Evolutionary conservation across 306 rosid genomes (phyloP).

Genomic region (Cicer bijugum): DNA sequence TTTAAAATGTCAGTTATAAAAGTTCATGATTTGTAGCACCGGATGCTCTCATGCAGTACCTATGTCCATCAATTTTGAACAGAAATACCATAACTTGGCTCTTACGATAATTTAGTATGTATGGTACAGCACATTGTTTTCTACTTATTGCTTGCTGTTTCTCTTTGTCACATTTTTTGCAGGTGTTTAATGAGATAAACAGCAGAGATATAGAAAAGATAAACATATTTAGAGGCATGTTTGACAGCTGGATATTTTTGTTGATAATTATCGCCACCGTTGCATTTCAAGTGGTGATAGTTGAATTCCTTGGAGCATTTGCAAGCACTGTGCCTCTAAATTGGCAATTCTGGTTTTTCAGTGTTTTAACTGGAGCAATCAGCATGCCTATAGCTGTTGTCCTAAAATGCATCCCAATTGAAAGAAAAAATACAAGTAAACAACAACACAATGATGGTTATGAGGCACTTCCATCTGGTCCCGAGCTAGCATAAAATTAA

Average conservation of each 20-base stretch:
- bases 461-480: conserved; percentile 69
- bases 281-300: conserved; percentile 69
- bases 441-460: conserved; percentile 78
- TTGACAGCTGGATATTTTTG: conserved; percentile 78
- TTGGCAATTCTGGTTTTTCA: conserved; percentile 86
- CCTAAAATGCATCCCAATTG: conserved; percentile 84
- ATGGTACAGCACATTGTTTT: conserved; percentile 1
- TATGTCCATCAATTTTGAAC: not conserved
- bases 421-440: conserved; percentile 40
- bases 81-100: not conserved
- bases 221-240: conserved; percentile 82
- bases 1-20: no score
- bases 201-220: conserved; percentile 86
- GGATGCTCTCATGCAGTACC: not conserved
- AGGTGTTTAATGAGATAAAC: conserved; percentile 95
- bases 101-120: not conserved
- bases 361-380: conserved; percentile 71
- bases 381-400: conserved; percentile 78
- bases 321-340: conserved; percentile 93
- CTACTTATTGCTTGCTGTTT: conserved; percentile 19
- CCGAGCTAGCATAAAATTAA: conserved; percentile 62
- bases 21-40: not conserved
- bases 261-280: conserved; percentile 62
- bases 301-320: conserved; percentile 81
- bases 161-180: conserved; percentile 37